Evolutionary conservation across 2,329 filamentous ascomycete species (phyloP), one percentile per base, ranked within the genome.

Genomic region (Fusarium chuoi): DNA sequence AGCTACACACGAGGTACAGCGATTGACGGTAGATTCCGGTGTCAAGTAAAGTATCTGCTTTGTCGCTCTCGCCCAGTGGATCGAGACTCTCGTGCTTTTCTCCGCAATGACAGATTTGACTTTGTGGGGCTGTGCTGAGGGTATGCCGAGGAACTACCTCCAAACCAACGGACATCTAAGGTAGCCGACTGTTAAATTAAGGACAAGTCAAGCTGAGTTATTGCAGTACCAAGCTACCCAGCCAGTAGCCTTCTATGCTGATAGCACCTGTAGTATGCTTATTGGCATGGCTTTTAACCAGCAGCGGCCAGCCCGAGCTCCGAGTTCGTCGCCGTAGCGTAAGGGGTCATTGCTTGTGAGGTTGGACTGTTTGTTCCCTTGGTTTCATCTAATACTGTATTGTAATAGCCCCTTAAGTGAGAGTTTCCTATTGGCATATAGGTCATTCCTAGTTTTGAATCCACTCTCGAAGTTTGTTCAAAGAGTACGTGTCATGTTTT

Each of bases 161-260:
- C 20, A 0, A 17, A 8, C 9, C 9, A 17, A 17, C 26, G 26
- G 45, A 4, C 8, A 7, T 15, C 0, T 11, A n/a, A n/a, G n/a
- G n/a, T n/a, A n/a, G 20, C 18, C 26, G 6, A 46, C 12, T 15
- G 8, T 38, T 11, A 12, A 20, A 20, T 4, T 20, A 38, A 12
- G 18, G 33, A 13, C 14, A 35, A 35, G 13, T 35, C 5, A 35
- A 14, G 33, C 33, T 35, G 4, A 4, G 33, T 35, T 35, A 15
- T 15, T 14, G 33, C 14, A 15, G 14, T 6, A 35, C 33, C 33
- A 35, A 14, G 33, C 13, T 35, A 35, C 4, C 13, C 33, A 35
- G 33, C 5, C 13, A 35, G 33, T 13, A 10, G 30, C 30, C 30
- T 30, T 10, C 1, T 30, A 30, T 8, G 9, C 30, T 12, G 30